Percentiles rank a stretch among this genome's conserved stretches.
These are phyloP conservation scores for Candida stauntonica DNA, from an alignment of 805 yeast genomes.

Conservation along the genomic window DNA sequence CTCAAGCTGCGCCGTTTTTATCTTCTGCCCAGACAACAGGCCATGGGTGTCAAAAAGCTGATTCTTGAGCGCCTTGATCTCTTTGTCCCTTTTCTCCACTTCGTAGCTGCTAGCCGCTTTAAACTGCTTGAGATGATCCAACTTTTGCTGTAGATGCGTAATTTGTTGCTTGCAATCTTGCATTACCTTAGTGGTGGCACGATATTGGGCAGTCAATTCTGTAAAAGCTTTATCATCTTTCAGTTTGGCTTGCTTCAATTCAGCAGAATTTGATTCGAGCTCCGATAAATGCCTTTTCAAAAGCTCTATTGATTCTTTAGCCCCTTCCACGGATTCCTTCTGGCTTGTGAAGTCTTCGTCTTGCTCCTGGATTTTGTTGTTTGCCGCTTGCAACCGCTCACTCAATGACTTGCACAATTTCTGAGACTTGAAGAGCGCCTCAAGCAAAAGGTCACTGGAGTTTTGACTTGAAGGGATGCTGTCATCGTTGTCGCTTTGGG, in stretches of 20 bases:
- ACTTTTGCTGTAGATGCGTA: constrained; percentile 18
- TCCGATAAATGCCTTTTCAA: constrained; percentile 22
- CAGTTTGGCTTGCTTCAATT: constrained; percentile 24
- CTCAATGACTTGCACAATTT: constrained; percentile 31
- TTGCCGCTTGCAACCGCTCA: constrained; percentile 29
- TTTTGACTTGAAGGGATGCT: constrained; percentile 9
- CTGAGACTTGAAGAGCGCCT: constrained; percentile 37
- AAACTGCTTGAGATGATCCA: constrained; percentile 25
- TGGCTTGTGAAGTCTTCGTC: constrained; percentile 23
- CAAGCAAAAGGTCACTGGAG: constrained; percentile 34
- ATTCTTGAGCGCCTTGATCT: constrained; percentile 31
- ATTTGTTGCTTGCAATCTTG: constrained; percentile 23
- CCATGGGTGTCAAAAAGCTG: constrained; percentile 42
- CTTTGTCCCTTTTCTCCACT: constrained; percentile 27
- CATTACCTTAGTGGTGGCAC: constrained; percentile 16
- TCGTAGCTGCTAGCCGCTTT: constrained; percentile 23
- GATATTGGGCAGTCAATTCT: constrained; percentile 26
- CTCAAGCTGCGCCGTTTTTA: constrained; percentile 31
- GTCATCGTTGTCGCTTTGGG: not conserved
- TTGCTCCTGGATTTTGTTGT: constrained; percentile 26
- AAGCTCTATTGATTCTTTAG: constrained; percentile 15
- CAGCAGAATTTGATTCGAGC: constrained; percentile 23
- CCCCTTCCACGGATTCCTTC: constrained; percentile 21
- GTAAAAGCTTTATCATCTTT: constrained; percentile 20
- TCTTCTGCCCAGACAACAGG: constrained; percentile 42